Conservation (phyloP, 805 yeast species). For the Yarrowia yakushimensis region DNA sequence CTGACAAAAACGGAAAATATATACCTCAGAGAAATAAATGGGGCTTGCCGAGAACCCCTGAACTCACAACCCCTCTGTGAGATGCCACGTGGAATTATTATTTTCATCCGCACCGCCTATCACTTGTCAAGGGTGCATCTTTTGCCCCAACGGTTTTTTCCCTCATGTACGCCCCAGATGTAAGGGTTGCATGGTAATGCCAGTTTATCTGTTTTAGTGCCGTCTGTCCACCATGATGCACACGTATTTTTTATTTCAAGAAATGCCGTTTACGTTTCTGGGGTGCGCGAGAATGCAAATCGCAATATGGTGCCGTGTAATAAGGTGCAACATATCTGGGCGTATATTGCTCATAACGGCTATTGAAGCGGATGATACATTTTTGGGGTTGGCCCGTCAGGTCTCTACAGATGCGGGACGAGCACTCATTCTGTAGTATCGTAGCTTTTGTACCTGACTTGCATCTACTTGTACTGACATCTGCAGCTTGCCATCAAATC, state of each 20-base stretch:
- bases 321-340: too few species aligned
- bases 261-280: neutral
- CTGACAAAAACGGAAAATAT: neutral
- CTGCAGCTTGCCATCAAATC: neutral
- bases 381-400: too few species aligned
- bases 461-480: neutral
- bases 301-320: neutral
- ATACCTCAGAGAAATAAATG: neutral
- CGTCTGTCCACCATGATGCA: neutral
- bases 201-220: neutral
- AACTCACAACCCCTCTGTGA: too few species aligned
- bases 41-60: too few species aligned
- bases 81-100: too few species aligned
- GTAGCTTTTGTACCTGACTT: neutral
- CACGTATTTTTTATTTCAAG: neutral
- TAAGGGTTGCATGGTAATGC: conserved; percentile 8
- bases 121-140: neutral
- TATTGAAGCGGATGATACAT: neutral
- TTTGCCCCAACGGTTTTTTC: neutral
- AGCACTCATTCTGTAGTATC: too few species aligned
- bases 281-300: neutral
- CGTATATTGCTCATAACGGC: neutral
- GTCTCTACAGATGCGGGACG: neutral
- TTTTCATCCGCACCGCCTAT: too few species aligned
- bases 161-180: neutral